Evolutionary conservation across 1,284 basidiomycete genomes (phyloP), one percentile per base, ranked within the genome.

Genomic region (Gymnopus androsaceus): DNA sequence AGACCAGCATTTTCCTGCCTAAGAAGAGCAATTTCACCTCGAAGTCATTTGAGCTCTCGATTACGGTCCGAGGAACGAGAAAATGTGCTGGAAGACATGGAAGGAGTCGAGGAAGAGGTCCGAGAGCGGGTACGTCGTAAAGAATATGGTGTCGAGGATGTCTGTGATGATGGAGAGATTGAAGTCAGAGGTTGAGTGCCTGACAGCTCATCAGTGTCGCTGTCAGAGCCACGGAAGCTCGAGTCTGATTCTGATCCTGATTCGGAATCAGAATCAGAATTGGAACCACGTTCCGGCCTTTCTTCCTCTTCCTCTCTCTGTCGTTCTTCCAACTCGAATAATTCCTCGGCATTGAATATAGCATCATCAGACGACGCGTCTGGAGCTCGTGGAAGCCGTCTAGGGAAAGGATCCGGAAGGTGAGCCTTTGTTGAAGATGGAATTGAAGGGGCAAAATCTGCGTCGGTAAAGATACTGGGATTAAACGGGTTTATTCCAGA

Each of bases 401-500:
- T 49, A 3, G 61, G 62, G 36, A 50, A 62, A 23, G 46, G 40
- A 4, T 30, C 17, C 1, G 62, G 61, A n/a, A 53, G 46, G 27
- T 64, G 55, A 30, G 30, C 28, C 4, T 27, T 17, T 1, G 57
- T 64, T 1, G 59, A 64, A 3, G 59, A 30, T 17, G 47, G 23
- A 21, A 48, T 41, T 34, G 52, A 56, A 5, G 62, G 62, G 55
- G 61, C 59, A 30, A 54, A 64, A 23, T 64, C 57, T 21, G 33
- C 37, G 4, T 33, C 25, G 19, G 28, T 61, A 36, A 69, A 66
- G 28, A 61, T 41, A 15, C 58, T 54, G 1, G 61, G 60, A 41
- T 67, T 60, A 4, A 68, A 7, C 17, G 67, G 67, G 19, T 53
- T 51, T 4, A 67, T 60, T 8, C 70, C 67, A 19, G 61, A 59